Percentiles rank a stretch among this genome's conserved stretches.
phyloP scores from a whole-genome alignment of 2,329 filamentous ascomycete genomes.

The Aspergillus tubingensis region DNA sequence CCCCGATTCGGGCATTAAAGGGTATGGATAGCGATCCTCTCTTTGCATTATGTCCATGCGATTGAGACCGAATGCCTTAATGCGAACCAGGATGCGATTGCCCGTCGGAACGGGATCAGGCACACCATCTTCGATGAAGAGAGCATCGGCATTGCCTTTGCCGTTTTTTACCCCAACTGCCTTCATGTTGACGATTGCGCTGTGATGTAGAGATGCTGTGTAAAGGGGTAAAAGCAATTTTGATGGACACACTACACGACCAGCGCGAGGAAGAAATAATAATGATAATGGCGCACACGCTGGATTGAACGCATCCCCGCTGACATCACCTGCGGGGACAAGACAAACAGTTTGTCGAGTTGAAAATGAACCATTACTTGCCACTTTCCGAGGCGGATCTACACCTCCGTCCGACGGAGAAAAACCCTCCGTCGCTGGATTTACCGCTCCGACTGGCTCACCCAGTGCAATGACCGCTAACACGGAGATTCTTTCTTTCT shows the following conservation, averaged over 20 bases:
- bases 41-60: constrained; percentile 4
- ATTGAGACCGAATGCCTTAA: neutral
- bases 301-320: neutral
- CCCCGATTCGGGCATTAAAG: neutral
- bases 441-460: neutral
- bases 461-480: neutral
- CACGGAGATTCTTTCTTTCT: neutral
- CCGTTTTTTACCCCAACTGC: neutral
- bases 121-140: neutral
- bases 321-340: constrained; percentile 1
- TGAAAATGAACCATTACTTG: neutral
- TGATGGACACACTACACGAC: neutral
- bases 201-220: neutral
- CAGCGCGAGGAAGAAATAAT: neutral
- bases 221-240: too few relatives aligned
- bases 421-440: neutral
- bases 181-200: neutral
- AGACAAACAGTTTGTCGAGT: neutral
- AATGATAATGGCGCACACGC: neutral
- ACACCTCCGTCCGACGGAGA: neutral
- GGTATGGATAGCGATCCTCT: neutral
- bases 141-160: neutral
- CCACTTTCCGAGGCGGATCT: neutral
- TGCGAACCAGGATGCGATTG: neutral
- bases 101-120: neutral